Percentiles rank a stretch among this genome's conserved stretches.
These are phyloP conservation scores for Hymenoscyphus fraxineus DNA, from an alignment of 2,329 filamentous ascomycete genomes.

Conservation along the genomic window DNA sequence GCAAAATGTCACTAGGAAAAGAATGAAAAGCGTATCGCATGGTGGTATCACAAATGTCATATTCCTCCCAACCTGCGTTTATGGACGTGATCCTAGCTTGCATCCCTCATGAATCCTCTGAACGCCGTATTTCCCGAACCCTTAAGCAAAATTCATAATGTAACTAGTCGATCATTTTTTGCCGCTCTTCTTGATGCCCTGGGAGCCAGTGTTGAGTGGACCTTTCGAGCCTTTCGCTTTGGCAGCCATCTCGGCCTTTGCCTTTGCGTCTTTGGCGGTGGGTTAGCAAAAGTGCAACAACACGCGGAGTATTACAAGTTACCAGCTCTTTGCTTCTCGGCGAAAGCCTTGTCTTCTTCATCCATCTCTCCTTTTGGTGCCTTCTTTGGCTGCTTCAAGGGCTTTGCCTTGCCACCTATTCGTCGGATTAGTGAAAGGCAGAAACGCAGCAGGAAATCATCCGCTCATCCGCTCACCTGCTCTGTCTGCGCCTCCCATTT, in stretches of 20 bases:
- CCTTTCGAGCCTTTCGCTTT: constrained; percentile 79
- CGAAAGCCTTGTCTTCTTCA: constrained; percentile 80
- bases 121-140: constrained; percentile 15
- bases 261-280: constrained; percentile 64
- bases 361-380: constrained; percentile 69
- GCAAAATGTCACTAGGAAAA: neutral
- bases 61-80: constrained; percentile 3
- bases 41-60: neutral
- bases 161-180: constrained; percentile 65
- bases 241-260: constrained; percentile 76
- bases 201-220: constrained; percentile 75
- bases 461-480: constrained; percentile 48
- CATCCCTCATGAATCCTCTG: constrained; percentile 9
- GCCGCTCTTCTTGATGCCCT: constrained; percentile 97
- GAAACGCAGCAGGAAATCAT: neutral
- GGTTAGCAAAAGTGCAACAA: constrained; percentile 10
- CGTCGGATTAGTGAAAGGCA: constrained; percentile 18
- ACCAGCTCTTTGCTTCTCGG: constrained; percentile 83
- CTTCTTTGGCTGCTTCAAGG: constrained; percentile 88
- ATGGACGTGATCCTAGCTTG: constrained; percentile 1
- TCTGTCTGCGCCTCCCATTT: constrained; percentile 65
- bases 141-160: neutral
- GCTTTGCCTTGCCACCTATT: constrained; percentile 76
- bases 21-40: neutral
- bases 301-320: constrained; percentile 36